Conservation (phyloP, 257 asterid species). For the Nicotiana undulata region DNA sequence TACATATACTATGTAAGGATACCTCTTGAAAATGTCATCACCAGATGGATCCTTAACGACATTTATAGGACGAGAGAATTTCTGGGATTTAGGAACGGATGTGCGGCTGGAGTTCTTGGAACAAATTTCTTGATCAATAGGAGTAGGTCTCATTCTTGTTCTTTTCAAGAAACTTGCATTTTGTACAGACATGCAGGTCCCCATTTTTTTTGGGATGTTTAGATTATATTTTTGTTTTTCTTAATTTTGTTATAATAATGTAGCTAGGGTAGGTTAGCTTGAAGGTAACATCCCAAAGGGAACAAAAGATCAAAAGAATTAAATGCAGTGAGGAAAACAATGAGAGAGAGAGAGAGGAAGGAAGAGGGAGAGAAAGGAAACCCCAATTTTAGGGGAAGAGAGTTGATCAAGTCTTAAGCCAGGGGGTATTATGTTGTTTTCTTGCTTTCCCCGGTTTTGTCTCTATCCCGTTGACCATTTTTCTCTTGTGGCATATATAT, state of each 20-base stretch:
- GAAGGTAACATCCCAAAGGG: constrained; percentile 30
- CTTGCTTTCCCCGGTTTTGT: constrained; percentile 30
- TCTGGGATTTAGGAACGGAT: constrained; percentile 6
- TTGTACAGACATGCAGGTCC: constrained; percentile 65
- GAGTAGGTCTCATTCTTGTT: constrained; percentile 6
- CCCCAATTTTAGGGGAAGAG: constrained; percentile 13
- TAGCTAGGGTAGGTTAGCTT: background rate
- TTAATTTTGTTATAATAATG: background rate
- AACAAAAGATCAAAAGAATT: constrained; percentile 11
- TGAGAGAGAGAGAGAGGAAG: background rate
- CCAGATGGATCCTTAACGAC: constrained; percentile 47
- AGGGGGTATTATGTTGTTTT: background rate
- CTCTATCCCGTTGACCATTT: constrained; percentile 22
- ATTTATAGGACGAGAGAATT: constrained; percentile 32
- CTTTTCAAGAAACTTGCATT: constrained; percentile 24
- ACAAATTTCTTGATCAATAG: constrained; percentile 9
- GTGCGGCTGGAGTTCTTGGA: constrained; percentile 14
- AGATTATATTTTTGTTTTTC: background rate
- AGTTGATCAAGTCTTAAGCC: constrained; percentile 1
- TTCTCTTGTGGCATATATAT: background rate
- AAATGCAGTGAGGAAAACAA: constrained; percentile 13
- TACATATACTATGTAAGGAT: background rate
- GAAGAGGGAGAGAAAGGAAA: constrained; percentile 3
- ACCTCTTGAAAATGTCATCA: constrained; percentile 30
- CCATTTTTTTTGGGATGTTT: constrained; percentile 50